A percentile compares a stretch with the other conserved stretches of the same genome.
These are phyloP conservation scores for Macrophomina phaseolina DNA, from an alignment of 2,329 filamentous ascomycete genomes.

Conservation along the genomic window DNA sequence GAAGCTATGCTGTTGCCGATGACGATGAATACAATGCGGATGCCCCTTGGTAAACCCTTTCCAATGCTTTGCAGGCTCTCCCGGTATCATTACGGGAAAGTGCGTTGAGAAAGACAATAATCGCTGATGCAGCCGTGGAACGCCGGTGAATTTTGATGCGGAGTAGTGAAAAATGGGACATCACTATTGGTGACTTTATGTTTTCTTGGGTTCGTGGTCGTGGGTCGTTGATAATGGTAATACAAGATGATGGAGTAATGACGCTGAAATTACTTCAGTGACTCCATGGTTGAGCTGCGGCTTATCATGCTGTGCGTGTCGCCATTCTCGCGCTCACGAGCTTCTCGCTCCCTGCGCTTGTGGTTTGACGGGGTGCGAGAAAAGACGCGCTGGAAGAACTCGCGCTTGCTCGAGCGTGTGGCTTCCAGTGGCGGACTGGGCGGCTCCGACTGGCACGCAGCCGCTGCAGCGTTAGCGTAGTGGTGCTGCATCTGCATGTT, in stretches of 20 bases:
- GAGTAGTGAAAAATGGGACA: neutral
- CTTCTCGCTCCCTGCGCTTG: conserved; percentile 44
- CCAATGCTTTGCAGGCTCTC: conserved; percentile 20
- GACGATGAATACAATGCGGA: conserved; percentile 2
- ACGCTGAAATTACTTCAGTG: conserved; percentile 20
- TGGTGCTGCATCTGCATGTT: conserved; percentile 27
- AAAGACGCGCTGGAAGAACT: conserved; percentile 51
- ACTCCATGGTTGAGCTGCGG: conserved; percentile 45
- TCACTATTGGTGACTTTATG: conserved; percentile 15
- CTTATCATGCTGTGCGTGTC: conserved; percentile 36
- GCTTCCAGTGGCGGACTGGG: conserved; percentile 39
- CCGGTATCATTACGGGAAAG: conserved; percentile 23
- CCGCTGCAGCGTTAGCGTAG: conserved; percentile 20
- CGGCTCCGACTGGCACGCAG: conserved; percentile 36
- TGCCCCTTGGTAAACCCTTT: conserved; percentile 16
- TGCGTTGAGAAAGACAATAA: conserved; percentile 18
- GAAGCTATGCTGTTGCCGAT: neutral
- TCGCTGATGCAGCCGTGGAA: conserved; percentile 22
- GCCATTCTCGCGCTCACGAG: conserved; percentile 38
- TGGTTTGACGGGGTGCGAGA: conserved; percentile 51
- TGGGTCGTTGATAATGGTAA: conserved; percentile 19
- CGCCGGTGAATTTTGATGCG: conserved; percentile 14
- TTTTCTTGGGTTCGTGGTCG: conserved; percentile 20
- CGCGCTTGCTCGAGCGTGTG: conserved; percentile 36
- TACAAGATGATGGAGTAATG: conserved; percentile 14